Percentiles rank a stretch among this genome's conserved stretches.
phyloP scores from a whole-genome alignment of 768 basidiomycete species.

The Podaxis pistillaris region DNA sequence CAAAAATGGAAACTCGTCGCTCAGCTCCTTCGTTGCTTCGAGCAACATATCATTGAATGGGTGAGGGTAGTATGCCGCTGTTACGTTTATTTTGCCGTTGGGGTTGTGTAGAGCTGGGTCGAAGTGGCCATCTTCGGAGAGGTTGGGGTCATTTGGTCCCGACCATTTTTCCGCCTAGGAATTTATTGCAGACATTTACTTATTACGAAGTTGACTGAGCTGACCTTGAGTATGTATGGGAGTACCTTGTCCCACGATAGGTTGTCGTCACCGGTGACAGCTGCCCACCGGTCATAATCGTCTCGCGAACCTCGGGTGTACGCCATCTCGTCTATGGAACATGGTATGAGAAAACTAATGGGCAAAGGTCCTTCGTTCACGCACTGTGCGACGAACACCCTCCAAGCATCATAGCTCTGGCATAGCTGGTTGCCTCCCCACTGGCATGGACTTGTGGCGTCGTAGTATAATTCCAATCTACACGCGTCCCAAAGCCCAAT shows the following conservation, averaged over 20 bases:
- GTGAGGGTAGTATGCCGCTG: slow-evolving; percentile 22
- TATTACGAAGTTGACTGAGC: not conserved
- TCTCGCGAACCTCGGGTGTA: slow-evolving; percentile 13
- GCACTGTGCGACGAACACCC: slow-evolving; percentile 26
- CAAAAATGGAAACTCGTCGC: slow-evolving; percentile 35
- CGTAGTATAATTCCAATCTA: slow-evolving; percentile 23
- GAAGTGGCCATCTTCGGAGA: slow-evolving; percentile 22
- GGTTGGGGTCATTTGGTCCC: slow-evolving; percentile 14
- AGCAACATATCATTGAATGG: slow-evolving; percentile 16
- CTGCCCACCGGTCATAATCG: slow-evolving; percentile 12
- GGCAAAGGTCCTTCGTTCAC: not conserved
- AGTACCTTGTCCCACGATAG: slow-evolving; percentile 16
- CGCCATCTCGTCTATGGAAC: slow-evolving; percentile 4
- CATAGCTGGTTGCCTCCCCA: slow-evolving; percentile 20
- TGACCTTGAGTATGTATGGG: slow-evolving; percentile 11
- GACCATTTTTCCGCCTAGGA: not conserved
- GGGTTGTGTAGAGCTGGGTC: slow-evolving; percentile 28
- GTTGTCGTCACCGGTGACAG: slow-evolving; percentile 4
- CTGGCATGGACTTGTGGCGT: slow-evolving; percentile 21
- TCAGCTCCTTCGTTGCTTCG: slow-evolving; percentile 26
- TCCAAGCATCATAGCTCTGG: slow-evolving; percentile 27
- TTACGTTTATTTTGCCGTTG: slow-evolving; percentile 22
- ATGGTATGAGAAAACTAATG: not conserved
- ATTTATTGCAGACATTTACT: not conserved
- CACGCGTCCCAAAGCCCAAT: not conserved